A percentile compares a stretch with the other conserved stretches of the same genome.
Evolutionary conservation across 306 rosid genomes (phyloP).

Genomic region (Rosa persica): DNA sequence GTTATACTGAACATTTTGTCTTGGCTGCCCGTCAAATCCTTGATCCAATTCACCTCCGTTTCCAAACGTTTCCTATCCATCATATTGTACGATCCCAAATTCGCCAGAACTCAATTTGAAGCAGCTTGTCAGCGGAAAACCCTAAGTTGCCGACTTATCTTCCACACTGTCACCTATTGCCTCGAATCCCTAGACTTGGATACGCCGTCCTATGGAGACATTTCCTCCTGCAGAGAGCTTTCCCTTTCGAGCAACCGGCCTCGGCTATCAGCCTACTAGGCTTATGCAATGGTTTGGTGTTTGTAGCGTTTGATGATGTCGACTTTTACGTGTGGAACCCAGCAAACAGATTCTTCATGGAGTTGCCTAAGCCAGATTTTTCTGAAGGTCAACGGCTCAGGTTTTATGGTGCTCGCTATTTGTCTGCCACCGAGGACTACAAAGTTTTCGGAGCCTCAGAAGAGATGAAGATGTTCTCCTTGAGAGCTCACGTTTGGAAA

Average conservation of each 20-base stretch:
- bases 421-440: no score
- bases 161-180: neutral
- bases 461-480: no score
- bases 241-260: neutral
- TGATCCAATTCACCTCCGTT: neutral
- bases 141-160: neutral
- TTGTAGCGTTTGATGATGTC: neutral
- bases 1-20: no score
- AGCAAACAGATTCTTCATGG: neutral
- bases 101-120: neutral
- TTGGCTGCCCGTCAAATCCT: neutral
- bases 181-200: neutral
- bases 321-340: neutral
- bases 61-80: neutral
- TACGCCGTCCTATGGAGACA: no score
- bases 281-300: neutral
- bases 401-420: no score
- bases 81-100: neutral
- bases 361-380: neutral
- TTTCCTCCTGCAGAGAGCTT: neutral
- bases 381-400: no score
- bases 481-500: no score
- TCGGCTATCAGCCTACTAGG: neutral
- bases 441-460: no score
- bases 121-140: neutral